Evolutionary conservation across 495 filamentous ascomycete species (phyloP).

Genomic region (Aspergillus baeticus): DNA sequence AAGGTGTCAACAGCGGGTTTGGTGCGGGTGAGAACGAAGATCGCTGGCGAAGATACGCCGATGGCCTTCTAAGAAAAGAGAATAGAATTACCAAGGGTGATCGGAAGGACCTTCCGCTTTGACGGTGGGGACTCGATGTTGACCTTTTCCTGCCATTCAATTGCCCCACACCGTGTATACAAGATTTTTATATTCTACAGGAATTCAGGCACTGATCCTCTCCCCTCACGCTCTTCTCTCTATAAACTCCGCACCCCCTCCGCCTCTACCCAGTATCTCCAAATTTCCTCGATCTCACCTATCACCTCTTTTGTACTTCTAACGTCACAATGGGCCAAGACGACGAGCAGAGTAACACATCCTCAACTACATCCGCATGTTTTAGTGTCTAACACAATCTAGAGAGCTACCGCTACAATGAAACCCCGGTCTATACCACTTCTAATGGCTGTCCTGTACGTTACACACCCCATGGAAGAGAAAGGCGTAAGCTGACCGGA

Average conservation of each 20-base stretch:
- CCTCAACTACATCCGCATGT: neutral
- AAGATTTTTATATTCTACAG: neutral
- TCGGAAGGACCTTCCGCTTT: constrained; percentile 4
- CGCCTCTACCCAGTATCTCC: neutral
- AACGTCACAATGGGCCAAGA: constrained; percentile 35
- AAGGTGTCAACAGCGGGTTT: neutral
- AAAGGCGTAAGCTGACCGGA: neutral
- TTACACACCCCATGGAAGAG: neutral
- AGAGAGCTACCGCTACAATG: constrained; percentile 54
- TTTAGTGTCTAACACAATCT: neutral
- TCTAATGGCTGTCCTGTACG: constrained; percentile 57
- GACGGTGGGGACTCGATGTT: neutral
- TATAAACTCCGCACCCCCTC: constrained; percentile 12
- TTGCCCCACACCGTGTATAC: neutral
- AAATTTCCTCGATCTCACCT: neutral
- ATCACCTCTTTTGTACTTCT: neutral
- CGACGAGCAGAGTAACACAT: constrained; percentile 33
- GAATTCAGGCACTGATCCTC: neutral
- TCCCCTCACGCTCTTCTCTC: neutral
- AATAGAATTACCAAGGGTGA: neutral
- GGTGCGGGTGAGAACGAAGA: neutral
- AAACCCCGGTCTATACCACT: constrained; percentile 60
- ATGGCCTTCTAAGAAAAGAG: neutral
- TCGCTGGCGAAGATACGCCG: neutral
- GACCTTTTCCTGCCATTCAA: neutral